Evolutionary conservation across 305 asterid species (phyloP).

Genomic region (Solanum hybrid): DNA sequence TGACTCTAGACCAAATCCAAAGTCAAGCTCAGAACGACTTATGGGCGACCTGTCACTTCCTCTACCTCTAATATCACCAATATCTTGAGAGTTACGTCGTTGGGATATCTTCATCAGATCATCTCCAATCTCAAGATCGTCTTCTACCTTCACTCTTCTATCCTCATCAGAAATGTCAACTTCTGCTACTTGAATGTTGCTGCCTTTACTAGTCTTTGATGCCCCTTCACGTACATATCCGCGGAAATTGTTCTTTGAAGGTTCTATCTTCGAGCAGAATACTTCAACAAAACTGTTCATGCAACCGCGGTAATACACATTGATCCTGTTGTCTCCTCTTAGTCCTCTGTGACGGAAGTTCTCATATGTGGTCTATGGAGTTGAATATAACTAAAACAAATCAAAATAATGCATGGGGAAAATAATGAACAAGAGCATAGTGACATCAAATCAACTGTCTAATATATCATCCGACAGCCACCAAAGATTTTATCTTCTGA

Average conservation of each 20-base stretch:
- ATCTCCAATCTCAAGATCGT: constrained; percentile 30
- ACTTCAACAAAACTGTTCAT: constrained; percentile 29
- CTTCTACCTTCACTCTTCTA: constrained; percentile 37
- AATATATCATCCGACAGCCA: neutral
- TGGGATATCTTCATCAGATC: constrained; percentile 37
- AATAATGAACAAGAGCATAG: neutral
- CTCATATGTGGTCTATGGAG: constrained; percentile 36
- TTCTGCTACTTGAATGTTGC: constrained; percentile 7
- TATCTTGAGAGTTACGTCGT: constrained; percentile 26
- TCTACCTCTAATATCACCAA: constrained; percentile 23
- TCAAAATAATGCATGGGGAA: neutral
- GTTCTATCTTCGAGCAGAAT: constrained; percentile 29
- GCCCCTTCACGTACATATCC: constrained; percentile 17
- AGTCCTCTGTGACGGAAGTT: constrained; percentile 22
- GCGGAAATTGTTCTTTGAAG: constrained; percentile 25
- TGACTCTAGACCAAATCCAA: neutral
- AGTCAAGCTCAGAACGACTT: constrained; percentile 9
- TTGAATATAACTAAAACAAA: neutral
- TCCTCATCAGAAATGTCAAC: constrained; percentile 14
- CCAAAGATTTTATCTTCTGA: neutral
- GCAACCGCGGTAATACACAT: constrained; percentile 37
- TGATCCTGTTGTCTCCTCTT: constrained; percentile 28
- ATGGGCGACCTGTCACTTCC: constrained; percentile 10
- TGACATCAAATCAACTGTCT: neutral
- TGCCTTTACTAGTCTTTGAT: constrained; percentile 8